Percentiles rank a stretch among this genome's conserved stretches.
Evolutionary conservation across 139 green algal species (phyloP).

Genomic region (Chlorella sp.): DNA sequence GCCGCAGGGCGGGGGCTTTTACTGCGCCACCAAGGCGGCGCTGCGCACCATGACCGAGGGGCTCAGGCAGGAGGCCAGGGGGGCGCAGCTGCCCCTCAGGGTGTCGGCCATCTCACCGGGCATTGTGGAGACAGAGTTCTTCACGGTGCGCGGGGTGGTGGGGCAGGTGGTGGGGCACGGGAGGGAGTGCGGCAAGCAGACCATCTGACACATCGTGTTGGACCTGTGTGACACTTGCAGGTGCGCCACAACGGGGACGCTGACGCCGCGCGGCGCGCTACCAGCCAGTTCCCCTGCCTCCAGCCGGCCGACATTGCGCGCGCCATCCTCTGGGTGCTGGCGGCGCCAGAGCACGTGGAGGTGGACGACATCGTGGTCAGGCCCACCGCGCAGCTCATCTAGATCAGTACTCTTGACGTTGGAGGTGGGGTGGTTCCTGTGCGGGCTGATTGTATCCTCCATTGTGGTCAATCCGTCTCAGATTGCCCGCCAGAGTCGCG

Average conservation of each 20-base stretch:
- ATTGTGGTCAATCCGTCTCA: too few species aligned
- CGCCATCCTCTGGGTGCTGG: constrained; percentile 47
- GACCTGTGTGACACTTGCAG: constrained; percentile 2
- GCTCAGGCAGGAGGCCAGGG: constrained; percentile 59
- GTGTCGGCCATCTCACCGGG: constrained; percentile 64
- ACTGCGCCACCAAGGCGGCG: constrained; percentile 34
- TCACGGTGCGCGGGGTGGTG: constrained; percentile 36
- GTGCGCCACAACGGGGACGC: constrained; percentile 32
- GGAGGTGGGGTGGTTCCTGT: too few species aligned
- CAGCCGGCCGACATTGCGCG: constrained; percentile 53
- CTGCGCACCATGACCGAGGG: constrained; percentile 61
- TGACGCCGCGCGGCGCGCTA: constrained; percentile 21
- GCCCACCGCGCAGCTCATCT: constrained; percentile 45
- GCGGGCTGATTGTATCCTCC: too few species aligned
- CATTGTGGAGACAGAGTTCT: constrained; percentile 68
- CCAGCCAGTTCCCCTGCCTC: constrained; percentile 36
- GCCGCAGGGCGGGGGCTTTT: constrained; percentile 46
- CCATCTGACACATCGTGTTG: too few species aligned
- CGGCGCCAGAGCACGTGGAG: constrained; percentile 62
- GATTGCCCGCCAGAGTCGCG: too few species aligned
- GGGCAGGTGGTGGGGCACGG: too few species aligned
- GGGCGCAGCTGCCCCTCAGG: constrained; percentile 37
- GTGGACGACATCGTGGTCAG: constrained; percentile 67
- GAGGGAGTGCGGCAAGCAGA: too few species aligned
- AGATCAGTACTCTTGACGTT: too few species aligned